Evolutionary conservation across 2,329 filamentous ascomycete genomes (phyloP), one percentile per base, ranked within the genome.

Genomic region (Didymella pinodella): DNA sequence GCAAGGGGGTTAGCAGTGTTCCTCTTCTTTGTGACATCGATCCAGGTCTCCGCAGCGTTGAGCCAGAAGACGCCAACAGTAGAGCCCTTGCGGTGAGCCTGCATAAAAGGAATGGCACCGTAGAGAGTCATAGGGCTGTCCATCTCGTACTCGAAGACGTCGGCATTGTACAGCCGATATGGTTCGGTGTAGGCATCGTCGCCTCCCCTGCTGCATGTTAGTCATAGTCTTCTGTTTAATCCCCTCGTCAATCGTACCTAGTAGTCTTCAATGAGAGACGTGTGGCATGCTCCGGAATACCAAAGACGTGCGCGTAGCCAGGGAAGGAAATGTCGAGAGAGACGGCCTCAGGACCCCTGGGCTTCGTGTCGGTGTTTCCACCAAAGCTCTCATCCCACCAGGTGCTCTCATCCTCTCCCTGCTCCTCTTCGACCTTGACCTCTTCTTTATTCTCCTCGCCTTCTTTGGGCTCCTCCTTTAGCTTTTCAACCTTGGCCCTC

Each of bases 371-470:
- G 0, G 93, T 98, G 76, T 95, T 96, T 61, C 94, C 93, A 64
- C 94, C 94, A 77, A 99, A 99, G 0, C 85, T 87, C 81, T 99
- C 95, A 7, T 99, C 95, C 95, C 95, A 99, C 92, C 93, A 97
- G 3, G 93, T 97, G 78, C 89, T 90, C 74, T 97, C 91, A 65
- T 95, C 91, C 64, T 90, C 86, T 14, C 82, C 83, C 11, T 79
- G 62, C 40, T 78, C 61, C 31, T 77, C 73, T 43, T 78, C 73
- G 48, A 81, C 77, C 49, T 77, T 75, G 46, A 80, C 72, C 49
- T 80, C 77, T 54, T 81, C 79, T 36, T 77, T 76, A 40, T 63
- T 64, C 12, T 79, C 75, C 49, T 74, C 73, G 56, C 88, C 86
- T 38, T 80, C 78, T 28, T 79, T 79, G 64, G 84, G 81, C 61